These are phyloP conservation scores for Scolecobasidium constrictum DNA, from an alignment of 2,329 filamentous ascomycete species.

Conservation along the genomic window DNA sequence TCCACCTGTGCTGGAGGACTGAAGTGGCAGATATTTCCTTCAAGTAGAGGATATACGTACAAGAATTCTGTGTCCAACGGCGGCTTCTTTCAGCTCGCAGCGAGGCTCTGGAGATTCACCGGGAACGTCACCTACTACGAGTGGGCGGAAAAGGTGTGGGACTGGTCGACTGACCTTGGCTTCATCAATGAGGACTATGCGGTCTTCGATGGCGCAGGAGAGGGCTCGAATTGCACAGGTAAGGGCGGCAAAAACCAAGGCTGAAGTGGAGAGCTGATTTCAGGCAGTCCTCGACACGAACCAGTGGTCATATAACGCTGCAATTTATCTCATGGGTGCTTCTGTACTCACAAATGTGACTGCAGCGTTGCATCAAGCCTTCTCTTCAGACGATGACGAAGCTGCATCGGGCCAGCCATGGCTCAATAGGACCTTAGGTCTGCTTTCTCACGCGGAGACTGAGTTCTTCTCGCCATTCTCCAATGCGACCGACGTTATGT, in stretches of 20 bases:
- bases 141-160: slow-evolving; percentile 40
- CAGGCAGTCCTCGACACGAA: slow-evolving; percentile 31
- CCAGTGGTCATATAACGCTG: slow-evolving; percentile 48
- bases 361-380: no score
- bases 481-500: slow-evolving; percentile 45
- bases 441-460: slow-evolving; percentile 36
- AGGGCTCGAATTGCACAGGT: slow-evolving; percentile 34
- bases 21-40: slow-evolving; percentile 29
- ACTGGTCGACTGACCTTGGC: slow-evolving; percentile 33
- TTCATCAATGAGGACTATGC: slow-evolving; percentile 37
- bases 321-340: slow-evolving; percentile 43
- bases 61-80: slow-evolving; percentile 39
- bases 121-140: slow-evolving; percentile 46
- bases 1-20: slow-evolving; percentile 25
- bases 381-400: no score
- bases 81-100: slow-evolving; percentile 38
- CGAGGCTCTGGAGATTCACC: slow-evolving; percentile 25
- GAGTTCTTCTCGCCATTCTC: slow-evolving; percentile 49
- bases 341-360: slow-evolving; percentile 46
- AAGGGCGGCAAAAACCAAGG: slow-evolving; percentile 17
- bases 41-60: slow-evolving; percentile 35
- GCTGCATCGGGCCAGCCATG: slow-evolving; percentile 37
- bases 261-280: background rate
- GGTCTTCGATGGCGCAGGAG: slow-evolving; percentile 35
- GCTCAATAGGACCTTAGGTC: slow-evolving; percentile 46